Evolutionary conservation across 768 basidiomycete genomes (phyloP), one percentile per base, ranked within the genome.

Genomic region (Mycena floridula): DNA sequence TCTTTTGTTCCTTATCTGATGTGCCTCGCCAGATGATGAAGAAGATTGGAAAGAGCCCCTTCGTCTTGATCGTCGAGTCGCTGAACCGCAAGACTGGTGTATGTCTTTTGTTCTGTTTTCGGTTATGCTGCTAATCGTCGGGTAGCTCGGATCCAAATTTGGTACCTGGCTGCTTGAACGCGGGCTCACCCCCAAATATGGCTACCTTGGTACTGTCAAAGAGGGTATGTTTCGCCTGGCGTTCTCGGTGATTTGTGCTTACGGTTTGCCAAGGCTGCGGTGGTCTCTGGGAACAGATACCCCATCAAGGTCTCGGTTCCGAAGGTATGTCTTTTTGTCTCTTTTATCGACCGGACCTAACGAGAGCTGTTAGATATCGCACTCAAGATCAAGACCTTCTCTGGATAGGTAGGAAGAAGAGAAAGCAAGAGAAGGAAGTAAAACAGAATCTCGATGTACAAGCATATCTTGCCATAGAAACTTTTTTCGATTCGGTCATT

Each of bases 21-120:
- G 25, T 40, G 16, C 37, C 0, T 5, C n/a, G n/a, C n/a, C 47
- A 82, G 77, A 72, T 65, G 18, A 79, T 86, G 52, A 71, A 58
- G 60, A 87, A 88, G 70, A 74, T 87, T 37, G 90, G 90, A 7
- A 54, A 69, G 21, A 83, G 76, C 52, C 77, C 76, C 16, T 91
- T 91, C 62, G 88, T 92, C 23, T 74, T 93, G 24, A 79, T 93
- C 30, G 88, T 85, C 13, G 90, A 93, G 67, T 85, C 86, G 15
- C 71, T 87, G 45, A 92, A 88, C 68, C 85, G 85, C 66, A 90
- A 89, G 79, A 93, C 89, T 7, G 90, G 89, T n/a, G 75, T 78
- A 50, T 36, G 69, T 54, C 26, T 37, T 18, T 8, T 24, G 7
- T 21, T 20, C 30, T 36, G 20, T 12, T 37, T 28, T 12, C 26